These are phyloP conservation scores for Leptomonas seymouri DNA, from an alignment of 208 protist species.

Conservation along the genomic window DNA sequence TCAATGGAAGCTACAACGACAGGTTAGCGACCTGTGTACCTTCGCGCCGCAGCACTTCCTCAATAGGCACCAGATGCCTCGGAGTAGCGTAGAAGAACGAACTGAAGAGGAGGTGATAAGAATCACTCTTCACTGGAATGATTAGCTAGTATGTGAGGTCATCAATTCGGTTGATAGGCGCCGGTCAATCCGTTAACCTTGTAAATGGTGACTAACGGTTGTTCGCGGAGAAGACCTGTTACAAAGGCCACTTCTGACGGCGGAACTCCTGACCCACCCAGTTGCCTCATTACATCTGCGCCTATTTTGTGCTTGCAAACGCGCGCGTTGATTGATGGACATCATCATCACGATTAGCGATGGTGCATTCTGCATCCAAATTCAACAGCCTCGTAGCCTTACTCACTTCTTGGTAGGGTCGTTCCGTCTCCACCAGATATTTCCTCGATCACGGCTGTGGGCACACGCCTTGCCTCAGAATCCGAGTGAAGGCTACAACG, in stretches of 20 bases:
- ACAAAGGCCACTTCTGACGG: conserved; percentile 12
- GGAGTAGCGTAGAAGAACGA: conserved; percentile 27
- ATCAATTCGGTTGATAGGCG: conserved; percentile 33
- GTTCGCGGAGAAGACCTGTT: conserved; percentile 38
- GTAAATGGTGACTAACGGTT: conserved; percentile 37
- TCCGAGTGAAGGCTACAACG: conserved; percentile 31
- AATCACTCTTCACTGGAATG: neutral
- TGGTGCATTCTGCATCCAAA: conserved; percentile 54
- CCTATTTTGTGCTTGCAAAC: conserved; percentile 36
- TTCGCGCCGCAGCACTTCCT: conserved; percentile 24
- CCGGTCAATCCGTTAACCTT: conserved; percentile 21
- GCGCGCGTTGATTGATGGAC: conserved; percentile 36
- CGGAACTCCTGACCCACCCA: conserved; percentile 36
- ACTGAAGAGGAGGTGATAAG: conserved; percentile 2
- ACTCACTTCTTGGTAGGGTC: conserved; percentile 48
- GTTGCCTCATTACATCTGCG: conserved; percentile 21
- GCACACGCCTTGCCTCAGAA: conserved; percentile 30
- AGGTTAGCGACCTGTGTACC: conserved; percentile 32
- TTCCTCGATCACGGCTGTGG: conserved; percentile 13
- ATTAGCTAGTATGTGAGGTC: conserved; percentile 31
- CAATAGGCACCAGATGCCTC: conserved; percentile 24
- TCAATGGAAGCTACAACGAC: conserved; percentile 33
- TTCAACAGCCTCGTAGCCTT: conserved; percentile 33
- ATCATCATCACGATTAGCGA: conserved; percentile 57
- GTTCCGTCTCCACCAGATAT: conserved; percentile 54